Evolutionary conservation across 352 stramenopile species (phyloP).

Genomic region (Phytophthora tubulina): DNA sequence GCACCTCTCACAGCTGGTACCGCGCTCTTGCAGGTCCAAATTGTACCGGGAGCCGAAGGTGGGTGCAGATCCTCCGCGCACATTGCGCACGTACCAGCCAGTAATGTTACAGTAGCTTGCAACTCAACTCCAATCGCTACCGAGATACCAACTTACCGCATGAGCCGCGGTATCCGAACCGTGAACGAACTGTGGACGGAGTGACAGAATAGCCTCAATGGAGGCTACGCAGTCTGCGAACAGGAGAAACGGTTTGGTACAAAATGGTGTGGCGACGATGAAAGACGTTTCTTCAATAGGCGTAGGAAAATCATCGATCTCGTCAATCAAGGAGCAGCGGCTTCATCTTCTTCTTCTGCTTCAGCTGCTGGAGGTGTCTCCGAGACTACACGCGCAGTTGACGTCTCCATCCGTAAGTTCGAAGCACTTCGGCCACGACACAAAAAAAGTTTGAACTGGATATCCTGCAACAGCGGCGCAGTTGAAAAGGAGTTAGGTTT

Average conservation of each 20-base stretch:
- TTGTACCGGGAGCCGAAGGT: background rate
- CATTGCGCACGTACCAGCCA: background rate
- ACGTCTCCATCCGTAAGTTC: background rate
- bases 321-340: background rate
- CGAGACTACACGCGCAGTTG: background rate
- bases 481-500: background rate
- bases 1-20: background rate
- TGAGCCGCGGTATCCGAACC: background rate
- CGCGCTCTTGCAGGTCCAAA: background rate
- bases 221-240: background rate
- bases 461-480: background rate
- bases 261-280: background rate
- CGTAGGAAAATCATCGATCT: background rate
- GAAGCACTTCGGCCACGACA: background rate
- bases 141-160: background rate
- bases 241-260: background rate
- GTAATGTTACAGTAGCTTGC: no score
- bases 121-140: background rate
- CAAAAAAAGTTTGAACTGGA: background rate
- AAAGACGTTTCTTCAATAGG: background rate
- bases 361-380: no score
- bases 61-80: background rate
- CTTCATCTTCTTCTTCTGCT: background rate
- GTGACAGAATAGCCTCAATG: background rate
- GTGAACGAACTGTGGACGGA: background rate